These are phyloP conservation scores for Alternaria rosae DNA, from an alignment of 2,329 filamentous ascomycete genomes.

Conservation along the genomic window DNA sequence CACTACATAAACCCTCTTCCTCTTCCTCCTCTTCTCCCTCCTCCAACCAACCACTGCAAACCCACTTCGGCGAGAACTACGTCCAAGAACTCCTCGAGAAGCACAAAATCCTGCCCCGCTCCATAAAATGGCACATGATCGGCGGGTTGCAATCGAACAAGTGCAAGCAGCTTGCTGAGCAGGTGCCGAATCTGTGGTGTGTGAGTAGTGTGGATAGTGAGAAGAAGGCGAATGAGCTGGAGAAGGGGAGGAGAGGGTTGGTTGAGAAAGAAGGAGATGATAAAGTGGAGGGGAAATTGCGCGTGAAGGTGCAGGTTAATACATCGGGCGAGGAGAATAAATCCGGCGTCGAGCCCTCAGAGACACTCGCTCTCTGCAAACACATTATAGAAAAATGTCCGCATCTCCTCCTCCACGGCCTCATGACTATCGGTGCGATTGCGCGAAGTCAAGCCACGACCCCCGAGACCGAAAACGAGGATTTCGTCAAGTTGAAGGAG, in stretches of 20 bases:
- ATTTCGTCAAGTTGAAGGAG: conserved; percentile 75
- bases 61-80: conserved; percentile 98
- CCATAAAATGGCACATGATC: conserved; percentile 95
- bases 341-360: conserved; percentile 76
- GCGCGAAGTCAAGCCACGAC: conserved; percentile 76
- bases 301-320: conserved; percentile 92
- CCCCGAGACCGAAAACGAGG: conserved; percentile 86
- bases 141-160: conserved; percentile 93
- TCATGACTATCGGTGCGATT: conserved; percentile 98
- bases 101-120: conserved; percentile 75
- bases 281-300: conserved; percentile 54
- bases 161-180: conserved; percentile 81
- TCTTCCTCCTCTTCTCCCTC: too few species aligned
- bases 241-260: conserved; percentile 74
- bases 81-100: conserved; percentile 82
- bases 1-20: conserved; percentile 70
- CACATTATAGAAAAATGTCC: conserved; percentile 76
- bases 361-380: conserved; percentile 70
- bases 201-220: conserved; percentile 87
- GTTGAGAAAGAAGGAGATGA: conserved; percentile 43
- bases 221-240: conserved; percentile 86
- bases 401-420: conserved; percentile 74
- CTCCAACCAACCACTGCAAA: conserved; percentile 55
- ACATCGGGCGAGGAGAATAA: conserved; percentile 89
- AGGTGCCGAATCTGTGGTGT: conserved; percentile 87